These are phyloP conservation scores for Ceratobasidium sp. DNA, from an alignment of 1,284 basidiomycete genomes.

Conservation along the genomic window DNA sequence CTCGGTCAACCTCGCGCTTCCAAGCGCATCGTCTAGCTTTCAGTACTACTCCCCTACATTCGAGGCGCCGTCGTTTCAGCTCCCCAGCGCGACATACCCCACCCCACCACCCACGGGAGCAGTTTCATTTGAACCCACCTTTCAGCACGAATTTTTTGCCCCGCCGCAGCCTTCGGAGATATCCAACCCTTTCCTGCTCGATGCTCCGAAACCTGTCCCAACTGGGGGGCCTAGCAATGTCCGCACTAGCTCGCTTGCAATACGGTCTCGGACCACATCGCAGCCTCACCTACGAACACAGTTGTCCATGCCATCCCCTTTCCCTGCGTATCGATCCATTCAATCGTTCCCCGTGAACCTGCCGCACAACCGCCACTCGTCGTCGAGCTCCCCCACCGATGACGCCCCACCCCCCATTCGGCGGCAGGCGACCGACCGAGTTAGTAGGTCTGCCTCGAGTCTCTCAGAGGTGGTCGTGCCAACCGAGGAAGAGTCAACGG, in stretches of 20 bases:
- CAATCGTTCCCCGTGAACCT: conserved; percentile 44
- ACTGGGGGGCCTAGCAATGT: background rate
- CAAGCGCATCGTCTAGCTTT: conserved; percentile 33
- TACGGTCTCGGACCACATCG: conserved; percentile 33
- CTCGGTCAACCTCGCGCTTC: conserved; percentile 20
- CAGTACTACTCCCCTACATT: conserved; percentile 32
- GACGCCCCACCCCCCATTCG: conserved; percentile 41
- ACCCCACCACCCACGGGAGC: conserved; percentile 36
- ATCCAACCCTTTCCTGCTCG: conserved; percentile 23
- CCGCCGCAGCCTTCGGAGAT: conserved; percentile 19
- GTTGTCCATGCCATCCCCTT: conserved; percentile 45
- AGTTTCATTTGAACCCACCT: conserved; percentile 22
- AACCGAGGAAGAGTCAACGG: conserved; percentile 45
- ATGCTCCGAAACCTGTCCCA: conserved; percentile 15
- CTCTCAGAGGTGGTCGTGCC: conserved; percentile 42
- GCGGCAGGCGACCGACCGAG: conserved; percentile 33
- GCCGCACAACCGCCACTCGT: conserved; percentile 35
- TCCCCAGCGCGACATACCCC: conserved; percentile 27
- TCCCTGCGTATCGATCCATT: conserved; percentile 43
- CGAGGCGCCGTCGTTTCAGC: conserved; percentile 31
- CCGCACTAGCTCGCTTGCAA: conserved; percentile 30
- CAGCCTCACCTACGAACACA: conserved; percentile 36
- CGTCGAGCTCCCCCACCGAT: conserved; percentile 41
- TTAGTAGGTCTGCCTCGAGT: conserved; percentile 31
- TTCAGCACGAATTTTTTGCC: conserved; percentile 38